Base-by-base conservation (phyloP, 164 flowering plant species). In the Vitis rotundifolia region DNA sequence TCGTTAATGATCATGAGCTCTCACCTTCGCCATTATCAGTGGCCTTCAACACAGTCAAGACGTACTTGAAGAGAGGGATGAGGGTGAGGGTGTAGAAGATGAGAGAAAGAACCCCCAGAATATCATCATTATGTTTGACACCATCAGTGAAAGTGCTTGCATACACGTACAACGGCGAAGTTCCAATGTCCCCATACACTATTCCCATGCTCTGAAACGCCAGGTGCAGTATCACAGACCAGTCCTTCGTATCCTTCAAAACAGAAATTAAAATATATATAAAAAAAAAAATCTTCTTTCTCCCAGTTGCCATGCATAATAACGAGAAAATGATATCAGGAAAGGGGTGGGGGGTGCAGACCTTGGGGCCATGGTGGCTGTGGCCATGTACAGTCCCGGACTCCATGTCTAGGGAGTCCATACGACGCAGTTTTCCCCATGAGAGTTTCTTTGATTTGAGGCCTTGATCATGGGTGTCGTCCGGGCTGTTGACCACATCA, bases 401-500 rank as follows among this genome's bases (percentile, higher is more conserved):
- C 68, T 86, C 89, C 9, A 78, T n/a, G 68, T 83, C 87, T 19
- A 82, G 63, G 11, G 87, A 82, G 62, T 86, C 87, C 48, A 37
- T 26, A 5, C 84, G 67, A 7, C 76, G 74, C 14, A 85, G 60
- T 60, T 78, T 78, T 22, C 56, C 69, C 63, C 19, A 8, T 26
- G 82, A 78, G 49, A 57, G 66, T 29, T 71, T 72, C 66, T 70
- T 76, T 28, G 22, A 66, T 3, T 59, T 49, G 49, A 71, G 16
- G 26, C 26, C 26, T 22, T 22, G 26, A 22, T 22, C 26, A 22
- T 1, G 26, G 26, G 26, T 22, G 26, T 22, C 26, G 26, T 22
- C 26, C 1, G 26, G 1, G 26, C 1, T 22, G 26, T 22, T 22
- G 1, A 22, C 26, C 1, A 22, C 26, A 1, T 22, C 26, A 1